A percentile compares a stretch with the other conserved stretches of the same genome.
phyloP scores from a whole-genome alignment of 345 rosid species.

The Conringia planisiliqua region DNA sequence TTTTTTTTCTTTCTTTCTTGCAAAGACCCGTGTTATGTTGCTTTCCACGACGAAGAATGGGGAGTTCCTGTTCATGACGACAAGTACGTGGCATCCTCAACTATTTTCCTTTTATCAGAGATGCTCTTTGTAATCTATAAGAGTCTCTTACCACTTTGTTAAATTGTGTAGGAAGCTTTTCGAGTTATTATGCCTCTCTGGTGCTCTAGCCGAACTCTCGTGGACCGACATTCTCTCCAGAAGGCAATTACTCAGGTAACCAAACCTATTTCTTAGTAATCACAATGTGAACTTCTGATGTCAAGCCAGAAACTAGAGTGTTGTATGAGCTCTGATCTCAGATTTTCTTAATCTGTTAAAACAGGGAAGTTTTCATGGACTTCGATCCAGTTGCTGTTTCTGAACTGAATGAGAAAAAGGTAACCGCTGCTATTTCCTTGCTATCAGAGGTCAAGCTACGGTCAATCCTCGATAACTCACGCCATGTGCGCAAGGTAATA shows the following conservation, averaged over 20 bases:
- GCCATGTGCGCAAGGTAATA: constrained; percentile 67
- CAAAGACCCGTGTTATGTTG: constrained; percentile 52
- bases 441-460: constrained; percentile 74
- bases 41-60: constrained; percentile 96
- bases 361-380: constrained; percentile 76
- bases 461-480: constrained; percentile 72
- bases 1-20: not conserved
- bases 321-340: not conserved
- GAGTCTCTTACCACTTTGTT: constrained; percentile 16
- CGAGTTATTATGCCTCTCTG: constrained; percentile 76
- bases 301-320: not conserved
- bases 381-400: constrained; percentile 68
- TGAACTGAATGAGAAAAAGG: constrained; percentile 60
- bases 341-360: not conserved
- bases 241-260: constrained; percentile 70
- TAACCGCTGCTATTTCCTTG: constrained; percentile 48
- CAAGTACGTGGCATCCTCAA: constrained; percentile 47
- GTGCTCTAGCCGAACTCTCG: constrained; percentile 80
- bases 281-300: not conserved
- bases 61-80: constrained; percentile 78
- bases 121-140: not conserved
- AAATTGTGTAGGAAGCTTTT: constrained; percentile 61
- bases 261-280: not conserved
- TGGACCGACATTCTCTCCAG: constrained; percentile 79
- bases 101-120: not conserved